Conservation (phyloP, 257 asterid genomes). For the Ajuga chamaepitys region DNA sequence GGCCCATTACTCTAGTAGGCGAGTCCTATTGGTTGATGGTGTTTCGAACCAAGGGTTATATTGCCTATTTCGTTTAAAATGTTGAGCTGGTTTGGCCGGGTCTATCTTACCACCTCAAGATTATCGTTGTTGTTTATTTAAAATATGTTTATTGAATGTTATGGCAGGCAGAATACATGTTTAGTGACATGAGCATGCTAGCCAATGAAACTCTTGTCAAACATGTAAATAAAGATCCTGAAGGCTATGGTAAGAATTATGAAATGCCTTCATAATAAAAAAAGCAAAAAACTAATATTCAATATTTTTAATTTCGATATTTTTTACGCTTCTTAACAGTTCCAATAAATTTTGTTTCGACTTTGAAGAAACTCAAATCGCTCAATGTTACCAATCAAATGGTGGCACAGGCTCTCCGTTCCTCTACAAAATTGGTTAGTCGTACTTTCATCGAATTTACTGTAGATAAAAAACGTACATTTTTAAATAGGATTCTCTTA, state of each 20-base stretch:
- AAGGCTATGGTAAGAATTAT: slow-evolving; percentile 71
- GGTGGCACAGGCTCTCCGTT: slow-evolving; percentile 74
- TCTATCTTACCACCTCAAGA: too few relatives aligned
- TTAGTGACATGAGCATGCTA: slow-evolving; percentile 92
- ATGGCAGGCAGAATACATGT: slow-evolving; percentile 82
- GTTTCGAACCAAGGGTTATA: too few relatives aligned
- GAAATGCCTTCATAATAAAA: not conserved
- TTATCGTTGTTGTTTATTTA: too few relatives aligned
- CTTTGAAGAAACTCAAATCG: slow-evolving; percentile 88
- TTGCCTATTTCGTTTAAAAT: too few relatives aligned
- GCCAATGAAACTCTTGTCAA: slow-evolving; percentile 82
- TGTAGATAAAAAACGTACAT: too few relatives aligned
- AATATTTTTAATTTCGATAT: not conserved
- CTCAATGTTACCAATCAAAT: slow-evolving; percentile 54
- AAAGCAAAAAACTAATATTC: too few relatives aligned
- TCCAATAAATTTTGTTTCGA: slow-evolving; percentile 64
- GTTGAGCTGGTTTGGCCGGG: too few relatives aligned
- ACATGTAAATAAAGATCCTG: slow-evolving; percentile 73
- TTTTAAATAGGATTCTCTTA: too few relatives aligned
- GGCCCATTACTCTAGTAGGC: too few relatives aligned
- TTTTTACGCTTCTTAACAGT: slow-evolving; percentile 31
- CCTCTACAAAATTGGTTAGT: slow-evolving; percentile 76
- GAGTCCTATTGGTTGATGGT: too few relatives aligned
- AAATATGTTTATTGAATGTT: not conserved
- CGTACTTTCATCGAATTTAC: too few relatives aligned